Base-by-base conservation (phyloP, 2,329 filamentous ascomycete genomes). In the Hypoxylon sp. region DNA sequence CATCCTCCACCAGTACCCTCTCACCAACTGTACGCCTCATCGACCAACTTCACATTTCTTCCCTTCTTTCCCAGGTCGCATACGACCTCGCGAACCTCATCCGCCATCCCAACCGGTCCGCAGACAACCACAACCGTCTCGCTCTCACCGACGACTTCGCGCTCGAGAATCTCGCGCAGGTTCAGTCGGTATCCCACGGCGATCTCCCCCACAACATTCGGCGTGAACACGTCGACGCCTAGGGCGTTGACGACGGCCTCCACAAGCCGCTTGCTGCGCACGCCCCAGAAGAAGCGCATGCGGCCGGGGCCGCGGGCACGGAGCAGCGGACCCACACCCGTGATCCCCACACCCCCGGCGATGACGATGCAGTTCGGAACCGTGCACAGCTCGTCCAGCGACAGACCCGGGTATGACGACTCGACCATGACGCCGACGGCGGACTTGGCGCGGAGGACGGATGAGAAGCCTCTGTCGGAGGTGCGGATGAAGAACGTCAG, bases 11-110 rank as follows among this genome's bases (percentile, higher is more conserved):
- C 17, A 13, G 11, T 4, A 3, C 2, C 22, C 43, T 30, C 28
- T 60, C 37, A 67, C 72, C 72, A 73, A 6, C 68, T 67, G 34
- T 70, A 73, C 4, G 70, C 71, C 39, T 73, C 72, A 53, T 72
- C 72, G 17, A 71, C 32, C 24, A 73, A 32, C 28, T 67, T 64
- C n/a, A 72, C 57, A 17, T 24, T 46, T n/a, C 57, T 62, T 8
- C 64, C 61, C 20, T 55, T 56, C 13, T 24, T 56, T 61, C 19
- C 72, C 59, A 48, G 71, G 64, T 60, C 64, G 63, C 26, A 71
- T 56, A 62, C 69, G 65, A 41, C 39, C n/a, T 26, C 62, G 41
- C 70, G 58, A 2, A 68, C 71, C 26, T 73, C 73, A 24, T 74
- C 73, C 0, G 71, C 71, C 72, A 74, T 74, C 3, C 56, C 63